Conservation (phyloP, 2,329 filamentous ascomycete species). For the Rasamsonia emersonii region DNA sequence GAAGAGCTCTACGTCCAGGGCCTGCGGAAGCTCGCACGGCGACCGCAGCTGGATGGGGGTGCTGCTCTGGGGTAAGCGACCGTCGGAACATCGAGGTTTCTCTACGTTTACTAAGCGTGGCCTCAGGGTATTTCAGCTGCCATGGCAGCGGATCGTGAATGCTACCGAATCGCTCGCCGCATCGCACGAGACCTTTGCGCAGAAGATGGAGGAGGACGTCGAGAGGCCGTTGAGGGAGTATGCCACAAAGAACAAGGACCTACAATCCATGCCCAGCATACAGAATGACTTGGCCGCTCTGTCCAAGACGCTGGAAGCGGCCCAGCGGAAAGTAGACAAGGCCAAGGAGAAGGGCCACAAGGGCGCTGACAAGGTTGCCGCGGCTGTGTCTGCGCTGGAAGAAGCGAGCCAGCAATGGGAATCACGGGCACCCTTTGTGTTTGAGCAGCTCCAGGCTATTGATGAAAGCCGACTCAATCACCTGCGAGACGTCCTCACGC, state of each 20-base stretch:
- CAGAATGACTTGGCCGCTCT: constrained; percentile 70
- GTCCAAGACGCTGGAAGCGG: constrained; percentile 75
- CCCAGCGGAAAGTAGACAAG: constrained; percentile 79
- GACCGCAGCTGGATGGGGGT: constrained; percentile 63
- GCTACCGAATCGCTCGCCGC: constrained; percentile 73
- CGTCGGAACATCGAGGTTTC: neutral
- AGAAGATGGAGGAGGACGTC: constrained; percentile 79
- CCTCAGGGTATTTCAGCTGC: constrained; percentile 74
- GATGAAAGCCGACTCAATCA: constrained; percentile 87
- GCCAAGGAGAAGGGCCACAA: constrained; percentile 70
- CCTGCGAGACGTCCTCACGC: constrained; percentile 80
- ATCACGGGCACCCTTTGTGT: constrained; percentile 87
- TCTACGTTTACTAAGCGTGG: neutral
- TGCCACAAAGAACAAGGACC: constrained; percentile 60
- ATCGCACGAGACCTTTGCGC: constrained; percentile 72
- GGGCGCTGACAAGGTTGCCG: constrained; percentile 63
- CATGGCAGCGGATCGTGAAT: constrained; percentile 81
- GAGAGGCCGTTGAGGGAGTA: constrained; percentile 76
- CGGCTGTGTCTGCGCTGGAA: constrained; percentile 64
- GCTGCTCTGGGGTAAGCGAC: constrained; percentile 74
- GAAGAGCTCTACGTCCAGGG: constrained; percentile 83
- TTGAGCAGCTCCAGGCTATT: constrained; percentile 81
- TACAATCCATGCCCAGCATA: constrained; percentile 71
- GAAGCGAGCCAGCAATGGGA: constrained; percentile 81
- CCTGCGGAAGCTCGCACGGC: constrained; percentile 69